These are phyloP conservation scores for Sugiyamaella marilandica DNA, from an alignment of 805 yeast species.

Conservation along the genomic window DNA sequence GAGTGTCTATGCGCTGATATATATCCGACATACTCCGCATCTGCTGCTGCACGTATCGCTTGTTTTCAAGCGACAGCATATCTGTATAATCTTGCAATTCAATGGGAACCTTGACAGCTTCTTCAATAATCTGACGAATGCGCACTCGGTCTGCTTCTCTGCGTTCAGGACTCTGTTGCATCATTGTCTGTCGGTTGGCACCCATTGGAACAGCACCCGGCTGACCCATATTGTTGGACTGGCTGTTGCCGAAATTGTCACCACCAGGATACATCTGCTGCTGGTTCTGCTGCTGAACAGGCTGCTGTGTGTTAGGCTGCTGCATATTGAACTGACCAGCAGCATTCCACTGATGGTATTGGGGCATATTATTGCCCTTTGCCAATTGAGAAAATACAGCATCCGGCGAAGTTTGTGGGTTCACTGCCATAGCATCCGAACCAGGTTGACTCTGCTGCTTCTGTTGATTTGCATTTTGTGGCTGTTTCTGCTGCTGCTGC, in stretches of 20 bases:
- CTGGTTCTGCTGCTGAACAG: slow-evolving; percentile 15
- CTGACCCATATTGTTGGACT: background rate
- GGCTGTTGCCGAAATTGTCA: background rate
- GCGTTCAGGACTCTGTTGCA: slow-evolving; percentile 39
- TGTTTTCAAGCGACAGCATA: slow-evolving; percentile 58
- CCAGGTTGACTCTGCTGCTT: slow-evolving; percentile 21
- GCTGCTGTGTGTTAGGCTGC: slow-evolving; percentile 12
- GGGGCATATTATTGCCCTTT: background rate
- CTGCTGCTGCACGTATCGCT: slow-evolving; percentile 48
- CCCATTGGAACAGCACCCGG: background rate
- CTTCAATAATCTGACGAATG: slow-evolving; percentile 60
- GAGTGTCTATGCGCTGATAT: slow-evolving; percentile 64
- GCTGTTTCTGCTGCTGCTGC: slow-evolving; percentile 15
- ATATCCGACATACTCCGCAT: slow-evolving; percentile 47
- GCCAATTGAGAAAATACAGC: background rate
- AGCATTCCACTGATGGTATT: slow-evolving; percentile 5
- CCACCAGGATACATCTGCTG: background rate
- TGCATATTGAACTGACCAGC: slow-evolving; percentile 13
- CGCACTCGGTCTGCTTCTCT: slow-evolving; percentile 51
- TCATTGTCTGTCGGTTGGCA: background rate
- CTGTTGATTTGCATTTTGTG: slow-evolving; percentile 17
- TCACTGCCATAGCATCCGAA: slow-evolving; percentile 2
- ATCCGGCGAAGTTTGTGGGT: slow-evolving; percentile 4
- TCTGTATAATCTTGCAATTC: slow-evolving; percentile 59
- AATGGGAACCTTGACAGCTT: slow-evolving; percentile 62